Evolutionary conservation across 371 early-diverging fungal species (phyloP).

Genomic region (Encephalitozoon intestinalis): DNA sequence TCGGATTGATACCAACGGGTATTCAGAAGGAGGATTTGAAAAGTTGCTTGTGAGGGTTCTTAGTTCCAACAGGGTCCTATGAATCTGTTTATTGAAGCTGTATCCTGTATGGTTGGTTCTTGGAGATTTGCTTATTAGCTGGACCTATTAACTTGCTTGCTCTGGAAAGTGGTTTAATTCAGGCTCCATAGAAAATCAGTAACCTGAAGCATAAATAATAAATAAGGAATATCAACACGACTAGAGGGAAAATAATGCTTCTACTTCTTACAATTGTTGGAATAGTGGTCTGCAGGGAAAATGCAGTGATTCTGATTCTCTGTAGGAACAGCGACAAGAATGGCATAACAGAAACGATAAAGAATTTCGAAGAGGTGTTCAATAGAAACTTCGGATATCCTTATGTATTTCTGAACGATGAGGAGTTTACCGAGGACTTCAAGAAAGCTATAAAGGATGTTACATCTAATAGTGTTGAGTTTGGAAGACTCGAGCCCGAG

Average conservation of each 20-base stretch:
- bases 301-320: slow-evolving; percentile 60
- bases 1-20: neutral
- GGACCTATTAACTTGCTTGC: neutral
- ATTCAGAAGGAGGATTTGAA: neutral
- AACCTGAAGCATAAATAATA: neutral
- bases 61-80: neutral
- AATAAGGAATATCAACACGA: neutral
- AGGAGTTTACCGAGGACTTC: slow-evolving; percentile 70
- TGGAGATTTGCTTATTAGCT: neutral
- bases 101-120: neutral
- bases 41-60: neutral
- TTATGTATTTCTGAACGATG: slow-evolving; percentile 68
- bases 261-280: neutral
- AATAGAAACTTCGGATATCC: slow-evolving; percentile 73
- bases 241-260: neutral
- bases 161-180: neutral
- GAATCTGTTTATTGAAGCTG: neutral
- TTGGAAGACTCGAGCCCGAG: slow-evolving; percentile 67
- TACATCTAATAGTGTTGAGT: slow-evolving; percentile 58
- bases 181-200: neutral
- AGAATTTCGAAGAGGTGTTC: slow-evolving; percentile 70
- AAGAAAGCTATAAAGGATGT: slow-evolving; percentile 62
- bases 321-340: slow-evolving; percentile 69
- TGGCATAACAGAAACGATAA: slow-evolving; percentile 65
- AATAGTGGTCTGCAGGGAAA: slow-evolving; percentile 41